Conservation (phyloP, 352 stramenopile genomes). For the Achlya hypogyna region DNA sequence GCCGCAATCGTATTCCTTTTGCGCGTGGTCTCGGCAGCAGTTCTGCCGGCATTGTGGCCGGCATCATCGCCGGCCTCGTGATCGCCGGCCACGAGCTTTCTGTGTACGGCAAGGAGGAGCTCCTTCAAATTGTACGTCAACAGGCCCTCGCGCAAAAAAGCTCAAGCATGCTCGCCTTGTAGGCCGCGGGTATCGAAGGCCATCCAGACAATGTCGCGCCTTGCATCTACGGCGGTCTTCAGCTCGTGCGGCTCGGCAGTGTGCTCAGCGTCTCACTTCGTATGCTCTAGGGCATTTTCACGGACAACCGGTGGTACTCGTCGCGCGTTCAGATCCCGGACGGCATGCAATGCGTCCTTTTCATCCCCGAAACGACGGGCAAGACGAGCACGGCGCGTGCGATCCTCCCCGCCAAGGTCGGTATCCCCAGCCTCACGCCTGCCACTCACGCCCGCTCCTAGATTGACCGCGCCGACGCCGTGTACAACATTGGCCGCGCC, state of each 20-base stretch:
- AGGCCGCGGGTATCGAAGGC: constrained; percentile 94
- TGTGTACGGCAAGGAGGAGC: constrained; percentile 84
- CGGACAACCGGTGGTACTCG: constrained; percentile 94
- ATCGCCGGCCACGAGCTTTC: constrained; percentile 91
- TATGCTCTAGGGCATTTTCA: constrained; percentile 56
- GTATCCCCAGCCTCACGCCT: not conserved
- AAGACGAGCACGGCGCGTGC: constrained; percentile 89
- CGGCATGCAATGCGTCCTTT: constrained; percentile 96
- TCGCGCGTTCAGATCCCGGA: constrained; percentile 93
- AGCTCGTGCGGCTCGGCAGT: constrained; percentile 63
- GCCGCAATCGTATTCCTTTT: constrained; percentile 97
- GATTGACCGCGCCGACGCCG: constrained; percentile 87
- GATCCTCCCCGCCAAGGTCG: constrained; percentile 85
- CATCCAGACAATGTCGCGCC: constrained; percentile 99
- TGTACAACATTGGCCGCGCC: constrained; percentile 95
- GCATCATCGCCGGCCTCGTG: constrained; percentile 97
- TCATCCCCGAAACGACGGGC: constrained; percentile 97
- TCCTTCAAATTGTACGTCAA: constrained; percentile 86
- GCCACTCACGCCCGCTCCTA: not conserved
- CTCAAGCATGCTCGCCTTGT: not conserved
- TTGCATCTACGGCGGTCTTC: constrained; percentile 97
- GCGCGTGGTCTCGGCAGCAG: constrained; percentile 94
- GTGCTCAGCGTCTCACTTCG: not conserved
- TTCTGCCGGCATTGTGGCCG: constrained; percentile 97
- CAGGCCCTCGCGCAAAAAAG: not conserved